Base-by-base conservation (phyloP, 805 yeast genomes). In the Lachancea nothofagi region DNA sequence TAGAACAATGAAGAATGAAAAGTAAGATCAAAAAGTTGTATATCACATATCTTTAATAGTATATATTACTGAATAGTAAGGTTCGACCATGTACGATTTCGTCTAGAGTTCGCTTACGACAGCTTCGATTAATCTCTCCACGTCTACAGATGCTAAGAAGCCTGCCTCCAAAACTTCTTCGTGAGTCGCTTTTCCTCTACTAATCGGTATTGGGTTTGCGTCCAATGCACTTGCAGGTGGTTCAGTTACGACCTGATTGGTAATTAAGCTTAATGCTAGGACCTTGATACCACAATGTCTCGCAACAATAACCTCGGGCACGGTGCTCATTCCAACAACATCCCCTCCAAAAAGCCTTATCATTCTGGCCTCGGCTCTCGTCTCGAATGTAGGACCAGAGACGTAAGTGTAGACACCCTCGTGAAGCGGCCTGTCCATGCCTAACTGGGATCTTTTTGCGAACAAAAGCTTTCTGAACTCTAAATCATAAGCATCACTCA, bases 241-340 rank as follows among this genome's bases (percentile, higher is more conserved):
- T 20, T 74, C 82, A 19, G 73, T 72, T 5, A 88, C 83, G 26
- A 86, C 88, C 1, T 76, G 80, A 56, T 90, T 90, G 15, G 97
- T 90, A 50, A 90, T 81, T 45, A 93, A 70, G 47, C 93, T 82
- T 29, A 90, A 61, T 0, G 97, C 97, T 46, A 90, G 66, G 4
- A 88, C 95, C 47, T 69, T 72, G 66, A 93, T 62, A 1, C 89
- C 95, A 43, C 80, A 74, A 60, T 93, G 97, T 59, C 95, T 78
- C 2, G 96, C 97, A 14, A 87, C 82, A 45, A 87, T 77, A 2
- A 87, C 95, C 62, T 90, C 98, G 0, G 98, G 97, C 24, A 90
- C 97, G 0, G 97, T 93, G 42, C 95, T 83, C 98, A 90, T 90
- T 3, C 97, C 97, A 2, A 89, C 97, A 0, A 93, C 84, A 61